Percentiles rank a stretch among this genome's conserved stretches.
Evolutionary conservation across 2,329 filamentous ascomycete species (phyloP).

Genomic region (Arthrobotrys conoides): DNA sequence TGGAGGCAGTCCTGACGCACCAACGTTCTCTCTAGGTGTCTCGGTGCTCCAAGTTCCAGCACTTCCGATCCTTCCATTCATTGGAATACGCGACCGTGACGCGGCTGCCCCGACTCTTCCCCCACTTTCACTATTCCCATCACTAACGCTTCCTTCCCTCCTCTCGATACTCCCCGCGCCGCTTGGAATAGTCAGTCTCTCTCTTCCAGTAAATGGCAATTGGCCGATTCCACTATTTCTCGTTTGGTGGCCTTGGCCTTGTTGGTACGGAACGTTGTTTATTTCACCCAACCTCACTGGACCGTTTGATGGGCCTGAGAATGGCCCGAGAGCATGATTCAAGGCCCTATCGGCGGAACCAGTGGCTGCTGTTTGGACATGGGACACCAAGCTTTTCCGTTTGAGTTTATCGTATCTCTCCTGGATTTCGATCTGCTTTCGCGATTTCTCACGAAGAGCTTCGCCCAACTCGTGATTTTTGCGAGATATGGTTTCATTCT

Average conservation of each 20-base stretch:
- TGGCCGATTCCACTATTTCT: slow-evolving; percentile 1
- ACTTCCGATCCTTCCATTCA: slow-evolving; percentile 34
- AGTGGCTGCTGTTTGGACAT: slow-evolving; percentile 72
- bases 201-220: slow-evolving; percentile 13
- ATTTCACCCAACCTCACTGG: slow-evolving; percentile 19
- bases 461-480: slow-evolving; percentile 81
- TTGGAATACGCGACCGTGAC: slow-evolving; percentile 19
- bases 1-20: background rate
- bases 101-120: slow-evolving; percentile 16
- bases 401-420: slow-evolving; percentile 76
- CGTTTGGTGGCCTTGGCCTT: slow-evolving; percentile 11
- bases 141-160: slow-evolving; percentile 39
- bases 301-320: too few species aligned
- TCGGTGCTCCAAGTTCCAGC: background rate
- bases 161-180: slow-evolving; percentile 19
- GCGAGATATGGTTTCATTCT: slow-evolving; percentile 75
- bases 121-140: slow-evolving; percentile 42
- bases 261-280: background rate
- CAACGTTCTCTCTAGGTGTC: slow-evolving; percentile 25
- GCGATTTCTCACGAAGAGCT: slow-evolving; percentile 78
- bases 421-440: slow-evolving; percentile 78
- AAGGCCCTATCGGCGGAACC: slow-evolving; percentile 68
- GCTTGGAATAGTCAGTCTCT: slow-evolving; percentile 43
- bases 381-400: slow-evolving; percentile 71
- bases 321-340: background rate